Percentiles rank a stretch among this genome's conserved stretches.
phyloP scores from a whole-genome alignment of 768 basidiomycete genomes.

The Podaxis carcinomalis region DNA sequence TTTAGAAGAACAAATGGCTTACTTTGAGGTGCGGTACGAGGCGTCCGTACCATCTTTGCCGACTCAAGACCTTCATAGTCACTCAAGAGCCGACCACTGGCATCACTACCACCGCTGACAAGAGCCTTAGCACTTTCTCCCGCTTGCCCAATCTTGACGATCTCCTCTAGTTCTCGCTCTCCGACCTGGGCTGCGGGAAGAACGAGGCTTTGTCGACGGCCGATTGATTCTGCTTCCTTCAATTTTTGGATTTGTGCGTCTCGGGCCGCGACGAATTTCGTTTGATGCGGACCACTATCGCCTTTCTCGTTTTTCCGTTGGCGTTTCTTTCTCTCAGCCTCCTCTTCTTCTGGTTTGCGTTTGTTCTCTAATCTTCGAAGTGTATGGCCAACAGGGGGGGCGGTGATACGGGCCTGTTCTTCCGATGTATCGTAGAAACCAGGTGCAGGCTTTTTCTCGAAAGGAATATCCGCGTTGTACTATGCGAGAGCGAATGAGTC shows the following conservation, averaged over 20 bases:
- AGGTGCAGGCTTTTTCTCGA: constrained; percentile 92
- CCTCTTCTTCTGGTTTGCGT: constrained; percentile 90
- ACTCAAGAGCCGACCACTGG: constrained; percentile 80
- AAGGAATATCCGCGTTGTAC: constrained; percentile 99
- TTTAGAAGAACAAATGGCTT: constrained; percentile 28
- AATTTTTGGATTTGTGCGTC: constrained; percentile 98
- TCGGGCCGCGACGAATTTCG: constrained; percentile 94
- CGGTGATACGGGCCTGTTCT: constrained; percentile 80
- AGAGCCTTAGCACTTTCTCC: constrained; percentile 86
- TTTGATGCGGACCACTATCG: constrained; percentile 60
- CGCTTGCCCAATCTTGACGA: constrained; percentile 95
- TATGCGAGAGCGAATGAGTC: constrained; percentile 25
- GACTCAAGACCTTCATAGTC: constrained; percentile 89
- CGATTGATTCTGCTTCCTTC: constrained; percentile 96
- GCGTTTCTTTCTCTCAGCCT: constrained; percentile 88
- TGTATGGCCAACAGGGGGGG: constrained; percentile 90
- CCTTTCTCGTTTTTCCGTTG: constrained; percentile 75
- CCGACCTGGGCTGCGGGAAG: constrained; percentile 91
- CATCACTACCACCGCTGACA: constrained; percentile 78
- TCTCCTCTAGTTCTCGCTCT: constrained; percentile 92
- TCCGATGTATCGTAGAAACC: constrained; percentile 98
- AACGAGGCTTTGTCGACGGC: constrained; percentile 76
- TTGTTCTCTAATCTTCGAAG: constrained; percentile 94
- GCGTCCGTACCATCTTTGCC: constrained; percentile 91
- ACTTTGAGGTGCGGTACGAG: constrained; percentile 92